Base-by-base conservation (phyloP, 2,329 filamentous ascomycete species). In the Westerdykella aurantiaca region DNA sequence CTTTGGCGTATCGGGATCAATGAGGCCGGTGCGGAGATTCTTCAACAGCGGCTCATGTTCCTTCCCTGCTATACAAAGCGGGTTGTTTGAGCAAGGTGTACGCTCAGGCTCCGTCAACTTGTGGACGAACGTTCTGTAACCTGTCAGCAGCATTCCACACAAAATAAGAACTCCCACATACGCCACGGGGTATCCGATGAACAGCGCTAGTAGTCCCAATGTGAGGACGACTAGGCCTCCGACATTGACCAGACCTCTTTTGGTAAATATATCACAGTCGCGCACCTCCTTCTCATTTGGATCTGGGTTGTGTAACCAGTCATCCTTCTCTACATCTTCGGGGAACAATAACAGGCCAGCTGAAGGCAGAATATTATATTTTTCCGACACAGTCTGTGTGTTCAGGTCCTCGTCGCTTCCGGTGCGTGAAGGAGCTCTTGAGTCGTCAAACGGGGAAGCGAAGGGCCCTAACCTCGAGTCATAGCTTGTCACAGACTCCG, bases 241-340 rank as follows among this genome's bases (percentile, higher is more conserved):
- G 23, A 86, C 55, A 55, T 87, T 86, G 41, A 79, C 61, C 10
- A 83, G 51, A 37, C 82, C 83, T 70, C 83, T 71, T 50, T 70
- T 77, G 33, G 78, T 83, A 61, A 79, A 86, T 34, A 86, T 71
- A 57, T 85, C 78, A 53, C 81, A 82, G 50, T 82, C 78, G 37
- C 77, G 72, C 40, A 74, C 67, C 34, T 81, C 74, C 52, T 77
- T 78, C 38, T 85, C 82, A 41, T 76, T 75, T 1, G 81, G 79
- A 55, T 83, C 81, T 0, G 83, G 83, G 54, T 86, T 85, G 60
- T 87, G 83, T 49, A 87, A 58, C 50, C 79, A 83, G 57, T 87
- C 83, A 58, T 87, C 83, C 56, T 85, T 85, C 61, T 87, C 83
- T 17, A 85, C 79, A 57, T 86, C 83, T 60, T 86, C 81, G 0